Percentiles rank a stretch among this genome's conserved stretches.
These are phyloP conservation scores for Eleusine coracana DNA, from an alignment of 176 grass and related monocot species.

Conservation along the genomic window DNA sequence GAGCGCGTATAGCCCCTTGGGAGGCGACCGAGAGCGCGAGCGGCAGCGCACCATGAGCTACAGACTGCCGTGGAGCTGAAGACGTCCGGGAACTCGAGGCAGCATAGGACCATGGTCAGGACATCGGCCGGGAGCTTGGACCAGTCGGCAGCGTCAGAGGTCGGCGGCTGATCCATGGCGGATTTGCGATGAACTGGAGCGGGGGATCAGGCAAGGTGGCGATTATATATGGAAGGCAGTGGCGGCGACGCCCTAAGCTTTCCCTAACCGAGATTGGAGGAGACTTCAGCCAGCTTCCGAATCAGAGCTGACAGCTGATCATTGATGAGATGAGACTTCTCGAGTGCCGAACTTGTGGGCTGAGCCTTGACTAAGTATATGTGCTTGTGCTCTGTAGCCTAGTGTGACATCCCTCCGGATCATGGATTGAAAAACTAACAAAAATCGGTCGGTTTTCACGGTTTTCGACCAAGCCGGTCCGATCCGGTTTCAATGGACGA, in stretches of 20 bases:
- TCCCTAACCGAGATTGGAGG: background rate
- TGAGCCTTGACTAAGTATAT: too few relatives aligned
- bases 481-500: too few relatives aligned
- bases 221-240: background rate
- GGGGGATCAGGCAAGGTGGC: too few relatives aligned
- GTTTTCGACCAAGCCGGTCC: too few relatives aligned
- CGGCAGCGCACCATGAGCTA: background rate
- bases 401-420: too few relatives aligned
- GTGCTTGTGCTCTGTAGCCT: too few relatives aligned
- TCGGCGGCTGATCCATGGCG: background rate
- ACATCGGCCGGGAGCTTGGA: background rate
- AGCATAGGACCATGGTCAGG: background rate
- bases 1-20: background rate
- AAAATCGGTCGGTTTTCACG: too few relatives aligned
- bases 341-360: too few relatives aligned
- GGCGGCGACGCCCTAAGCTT: background rate
- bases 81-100: slow-evolving; percentile 11
- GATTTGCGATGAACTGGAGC: background rate
- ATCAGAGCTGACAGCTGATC: too few relatives aligned
- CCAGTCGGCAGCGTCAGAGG: slow-evolving; percentile 18
- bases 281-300: too few relatives aligned
- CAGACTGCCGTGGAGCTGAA: slow-evolving; percentile 18
- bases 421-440: too few relatives aligned
- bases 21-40: background rate
- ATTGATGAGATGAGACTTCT: too few relatives aligned